Evolutionary conservation across 306 rosid species (phyloP), one percentile per base, ranked within the genome.

Genomic region (Malus orientalis): DNA sequence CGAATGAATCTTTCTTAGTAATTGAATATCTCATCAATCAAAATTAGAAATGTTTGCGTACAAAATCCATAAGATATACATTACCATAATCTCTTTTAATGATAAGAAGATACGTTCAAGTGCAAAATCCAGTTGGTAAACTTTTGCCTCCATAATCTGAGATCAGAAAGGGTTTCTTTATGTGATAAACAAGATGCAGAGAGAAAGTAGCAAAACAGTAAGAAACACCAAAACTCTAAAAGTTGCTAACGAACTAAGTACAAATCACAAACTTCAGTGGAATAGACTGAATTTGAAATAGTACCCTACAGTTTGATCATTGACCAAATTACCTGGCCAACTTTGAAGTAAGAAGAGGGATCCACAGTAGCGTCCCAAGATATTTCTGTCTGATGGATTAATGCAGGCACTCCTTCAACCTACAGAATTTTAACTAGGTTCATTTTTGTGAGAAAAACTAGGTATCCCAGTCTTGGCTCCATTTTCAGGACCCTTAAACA

Each of bases 81-180:
- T 80, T 89, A 92, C 98, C 91, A 70, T 87, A 77, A 91, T 78
- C 85, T 88, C 96, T 90, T 89, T 95, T 42, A 95, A 70, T 29
- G 97, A 95, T 80, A 95, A 84, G 77, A 86, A 87, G 79, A 95
- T 88, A 82, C 97, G 96, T 47, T 79, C 93, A 66, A 82, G 97
- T 25, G 87, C 55, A 80, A 85, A 86, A 89, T 95, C 85, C 87
- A 95, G 77, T 42, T 89, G 96, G 84, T 72, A 86, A 88, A 95
- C 99, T 86, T 95, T 95, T 73, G 99, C 97, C 81, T 92, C 97
- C 59, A 92, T 78, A 65, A 88, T 89, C 99, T 90, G 90, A 79
- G 79, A 82, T 49, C 68, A 78, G 75, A 77, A 79, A 55, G 66
- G 40, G 69, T 62, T 68, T 55, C 42, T 67, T 77, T 68, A 69